phyloP scores from a whole-genome alignment of 345 rosid genomes.

The Moricandia arvensis region DNA sequence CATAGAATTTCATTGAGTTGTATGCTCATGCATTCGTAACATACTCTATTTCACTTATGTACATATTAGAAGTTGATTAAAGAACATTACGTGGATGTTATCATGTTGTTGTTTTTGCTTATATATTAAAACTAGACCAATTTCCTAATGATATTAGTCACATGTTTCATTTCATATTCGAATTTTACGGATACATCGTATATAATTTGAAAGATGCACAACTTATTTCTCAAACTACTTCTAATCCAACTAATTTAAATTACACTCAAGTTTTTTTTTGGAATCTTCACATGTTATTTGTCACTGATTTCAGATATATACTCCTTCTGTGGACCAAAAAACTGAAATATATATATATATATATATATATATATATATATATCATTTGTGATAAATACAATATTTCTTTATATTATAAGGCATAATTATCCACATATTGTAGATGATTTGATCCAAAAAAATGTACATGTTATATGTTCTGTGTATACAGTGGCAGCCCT shows the following conservation, averaged over 20 bases:
- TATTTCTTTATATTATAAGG: neutral
- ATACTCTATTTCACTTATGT: neutral
- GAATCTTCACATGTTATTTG: neutral
- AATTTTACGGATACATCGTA: neutral
- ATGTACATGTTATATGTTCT: neutral
- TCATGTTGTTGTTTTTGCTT: neutral
- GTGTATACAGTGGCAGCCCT: neutral
- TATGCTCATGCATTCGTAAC: neutral
- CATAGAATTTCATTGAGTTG: neutral
- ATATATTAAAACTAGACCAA: neutral
- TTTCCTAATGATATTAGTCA: neutral
- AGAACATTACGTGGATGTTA: neutral
- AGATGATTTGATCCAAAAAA: neutral
- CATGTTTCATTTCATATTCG: neutral
- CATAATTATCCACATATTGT: neutral
- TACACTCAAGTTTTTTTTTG: neutral
- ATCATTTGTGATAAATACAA: neutral
- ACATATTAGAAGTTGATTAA: neutral
- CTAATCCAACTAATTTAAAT: neutral
- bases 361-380: too few species aligned
- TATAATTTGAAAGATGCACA: slow-evolving; percentile 1
- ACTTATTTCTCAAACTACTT: slow-evolving; percentile 1
- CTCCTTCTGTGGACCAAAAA: slow-evolving; percentile 20
- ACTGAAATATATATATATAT: too few species aligned
- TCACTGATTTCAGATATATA: neutral